Percentiles rank a stretch among this genome's conserved stretches.
phyloP scores from a whole-genome alignment of 2,329 filamentous ascomycete species.

The Talaromyces funiculosus region DNA sequence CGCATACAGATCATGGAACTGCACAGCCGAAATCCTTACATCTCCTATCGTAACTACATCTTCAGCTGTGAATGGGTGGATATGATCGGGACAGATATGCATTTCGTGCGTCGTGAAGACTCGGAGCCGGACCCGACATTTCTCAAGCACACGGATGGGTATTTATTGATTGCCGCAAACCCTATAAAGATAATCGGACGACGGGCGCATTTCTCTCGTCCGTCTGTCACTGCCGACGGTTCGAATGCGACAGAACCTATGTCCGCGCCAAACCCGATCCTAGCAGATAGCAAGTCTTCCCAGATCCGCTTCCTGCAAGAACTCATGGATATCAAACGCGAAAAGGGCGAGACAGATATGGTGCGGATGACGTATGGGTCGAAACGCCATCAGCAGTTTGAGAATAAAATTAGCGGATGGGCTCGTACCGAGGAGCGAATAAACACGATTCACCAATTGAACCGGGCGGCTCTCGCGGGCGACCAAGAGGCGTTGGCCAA shows the following conservation, averaged over 20 bases:
- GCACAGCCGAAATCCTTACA: constrained; percentile 67
- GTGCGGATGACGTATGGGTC: constrained; percentile 56
- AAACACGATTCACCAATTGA: constrained; percentile 32
- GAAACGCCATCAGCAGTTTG: constrained; percentile 28
- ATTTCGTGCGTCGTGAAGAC: constrained; percentile 56
- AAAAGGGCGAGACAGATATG: constrained; percentile 59
- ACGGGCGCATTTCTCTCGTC: constrained; percentile 55
- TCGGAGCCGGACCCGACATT: constrained; percentile 44
- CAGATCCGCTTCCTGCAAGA: constrained; percentile 58
- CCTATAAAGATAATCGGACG: constrained; percentile 64
- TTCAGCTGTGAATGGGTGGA: constrained; percentile 78
- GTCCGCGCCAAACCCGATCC: background rate
- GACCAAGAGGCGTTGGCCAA: constrained; percentile 31
- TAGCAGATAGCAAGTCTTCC: constrained; percentile 16
- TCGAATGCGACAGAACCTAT: background rate
- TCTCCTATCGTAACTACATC: constrained; percentile 72
- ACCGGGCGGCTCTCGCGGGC: constrained; percentile 31
- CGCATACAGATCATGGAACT: constrained; percentile 76
- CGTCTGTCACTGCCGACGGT: background rate
- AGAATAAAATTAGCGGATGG: constrained; percentile 32
- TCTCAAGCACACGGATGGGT: constrained; percentile 39
- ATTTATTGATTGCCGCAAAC: constrained; percentile 68
- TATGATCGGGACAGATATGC: constrained; percentile 76
- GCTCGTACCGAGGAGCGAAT: constrained; percentile 34
- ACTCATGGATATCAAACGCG: constrained; percentile 59